Conservation (phyloP, 495 filamentous ascomycete species). For the Friedmanniomyces endolithicus region DNA sequence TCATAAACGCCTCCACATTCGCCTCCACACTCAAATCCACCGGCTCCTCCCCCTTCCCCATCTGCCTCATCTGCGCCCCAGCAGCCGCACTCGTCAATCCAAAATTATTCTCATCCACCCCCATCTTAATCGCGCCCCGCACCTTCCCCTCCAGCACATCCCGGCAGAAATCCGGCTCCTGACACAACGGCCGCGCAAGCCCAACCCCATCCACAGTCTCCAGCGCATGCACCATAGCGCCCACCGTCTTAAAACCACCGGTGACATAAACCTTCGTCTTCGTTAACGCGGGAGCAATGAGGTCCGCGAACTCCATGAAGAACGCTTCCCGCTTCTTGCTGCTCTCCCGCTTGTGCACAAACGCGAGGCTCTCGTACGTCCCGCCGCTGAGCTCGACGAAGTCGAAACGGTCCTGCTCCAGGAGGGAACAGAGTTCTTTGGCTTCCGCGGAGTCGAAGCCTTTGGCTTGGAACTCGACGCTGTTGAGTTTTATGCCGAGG, state of each 20-base stretch:
- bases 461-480: slow-evolving; percentile 51
- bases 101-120: slow-evolving; percentile 37
- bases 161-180: slow-evolving; percentile 39
- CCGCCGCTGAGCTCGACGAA: slow-evolving; percentile 55
- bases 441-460: slow-evolving; percentile 48
- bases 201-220: slow-evolving; percentile 46
- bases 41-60: slow-evolving; percentile 42
- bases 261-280: slow-evolving; percentile 49
- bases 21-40: slow-evolving; percentile 37
- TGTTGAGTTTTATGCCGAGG: slow-evolving; percentile 55
- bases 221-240: slow-evolving; percentile 47
- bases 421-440: slow-evolving; percentile 38
- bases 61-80: slow-evolving; percentile 40
- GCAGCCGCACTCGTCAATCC: slow-evolving; percentile 35
- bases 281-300: slow-evolving; percentile 41
- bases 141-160: slow-evolving; percentile 39
- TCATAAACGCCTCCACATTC: slow-evolving; percentile 32
- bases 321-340: slow-evolving; percentile 49
- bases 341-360: slow-evolving; percentile 41
- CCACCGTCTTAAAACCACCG: slow-evolving; percentile 47
- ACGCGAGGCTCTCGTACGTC: slow-evolving; percentile 47
- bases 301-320: slow-evolving; percentile 54
- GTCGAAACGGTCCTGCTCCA: slow-evolving; percentile 47
- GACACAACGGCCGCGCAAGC: slow-evolving; percentile 40
- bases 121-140: slow-evolving; percentile 35